Percentiles rank a stretch among this genome's conserved stretches.
These are phyloP conservation scores for Vicia villosa DNA, from an alignment of 306 rosid genomes.

Conservation along the genomic window DNA sequence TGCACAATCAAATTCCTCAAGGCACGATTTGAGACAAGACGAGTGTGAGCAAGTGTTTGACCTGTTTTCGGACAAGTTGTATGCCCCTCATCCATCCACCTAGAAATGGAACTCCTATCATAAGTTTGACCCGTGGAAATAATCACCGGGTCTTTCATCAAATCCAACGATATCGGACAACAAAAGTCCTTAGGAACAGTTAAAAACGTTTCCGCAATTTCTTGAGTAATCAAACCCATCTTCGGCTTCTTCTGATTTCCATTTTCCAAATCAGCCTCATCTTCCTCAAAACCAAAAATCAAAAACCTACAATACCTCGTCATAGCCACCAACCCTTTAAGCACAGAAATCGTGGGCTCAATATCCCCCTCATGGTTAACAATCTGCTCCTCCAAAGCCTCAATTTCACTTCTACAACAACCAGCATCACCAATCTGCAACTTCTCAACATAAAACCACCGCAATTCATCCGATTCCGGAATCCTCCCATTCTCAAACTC, in stretches of 20 bases:
- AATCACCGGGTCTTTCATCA: slow-evolving; percentile 90
- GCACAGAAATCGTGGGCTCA: slow-evolving; percentile 76
- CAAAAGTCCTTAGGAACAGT: slow-evolving; percentile 83
- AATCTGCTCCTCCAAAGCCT: slow-evolving; percentile 92
- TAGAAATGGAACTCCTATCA: slow-evolving; percentile 71
- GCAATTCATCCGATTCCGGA: slow-evolving; percentile 58
- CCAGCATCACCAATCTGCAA: slow-evolving; percentile 62
- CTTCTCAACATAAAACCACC: slow-evolving; percentile 55
- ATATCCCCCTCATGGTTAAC: slow-evolving; percentile 85
- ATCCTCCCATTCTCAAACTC: slow-evolving; percentile 66
- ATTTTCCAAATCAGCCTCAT: slow-evolving; percentile 54
- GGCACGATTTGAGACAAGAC: slow-evolving; percentile 76
- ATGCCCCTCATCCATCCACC: slow-evolving; percentile 98
- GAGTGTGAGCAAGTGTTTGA: slow-evolving; percentile 71
- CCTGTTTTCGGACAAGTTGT: slow-evolving; percentile 88
- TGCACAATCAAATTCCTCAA: slow-evolving; percentile 82
- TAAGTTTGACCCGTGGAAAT: slow-evolving; percentile 88
- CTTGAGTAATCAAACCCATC: slow-evolving; percentile 66
- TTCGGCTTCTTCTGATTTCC: slow-evolving; percentile 55
- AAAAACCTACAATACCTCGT: slow-evolving; percentile 84
- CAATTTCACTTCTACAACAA: slow-evolving; percentile 76
- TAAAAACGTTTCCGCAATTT: slow-evolving; percentile 73
- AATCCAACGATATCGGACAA: slow-evolving; percentile 81
- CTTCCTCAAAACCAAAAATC: slow-evolving; percentile 86
- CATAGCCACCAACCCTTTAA: slow-evolving; percentile 86